Percentiles rank a stretch among this genome's conserved stretches.
These are phyloP conservation scores for Alternaria sp. DNA, from an alignment of 2,329 filamentous ascomycete genomes.

Conservation along the genomic window DNA sequence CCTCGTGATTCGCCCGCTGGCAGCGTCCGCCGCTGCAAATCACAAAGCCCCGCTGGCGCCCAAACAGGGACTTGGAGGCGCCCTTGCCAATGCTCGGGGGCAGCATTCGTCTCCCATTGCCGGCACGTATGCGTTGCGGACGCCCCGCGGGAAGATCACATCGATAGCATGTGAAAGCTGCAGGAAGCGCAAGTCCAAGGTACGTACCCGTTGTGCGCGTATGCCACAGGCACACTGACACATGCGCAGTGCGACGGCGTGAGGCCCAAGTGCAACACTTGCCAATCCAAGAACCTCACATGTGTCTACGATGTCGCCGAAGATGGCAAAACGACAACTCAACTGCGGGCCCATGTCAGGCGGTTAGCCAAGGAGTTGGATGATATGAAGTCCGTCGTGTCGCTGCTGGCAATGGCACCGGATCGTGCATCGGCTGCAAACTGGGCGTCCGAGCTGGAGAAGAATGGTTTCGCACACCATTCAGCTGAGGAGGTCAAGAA, in stretches of 20 bases:
- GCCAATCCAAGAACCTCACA: constrained; percentile 45
- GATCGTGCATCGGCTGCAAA: constrained; percentile 43
- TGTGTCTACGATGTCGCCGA: constrained; percentile 49
- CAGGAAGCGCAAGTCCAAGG: constrained; percentile 49
- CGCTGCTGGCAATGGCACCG: constrained; percentile 43
- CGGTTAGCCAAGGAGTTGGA: constrained; percentile 48
- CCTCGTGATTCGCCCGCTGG: constrained; percentile 39
- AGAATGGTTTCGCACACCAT: constrained; percentile 47
- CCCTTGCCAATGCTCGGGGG: constrained; percentile 36
- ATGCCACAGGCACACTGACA: constrained; percentile 12
- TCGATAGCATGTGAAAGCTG: constrained; percentile 50
- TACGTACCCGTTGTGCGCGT: constrained; percentile 8
- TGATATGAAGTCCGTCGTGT: constrained; percentile 47
- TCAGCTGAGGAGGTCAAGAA: constrained; percentile 46
- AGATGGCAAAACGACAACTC: constrained; percentile 48
- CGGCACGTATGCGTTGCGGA: constrained; percentile 45
- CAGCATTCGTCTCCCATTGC: constrained; percentile 46
- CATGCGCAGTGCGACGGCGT: constrained; percentile 44
- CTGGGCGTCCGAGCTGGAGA: constrained; percentile 46
- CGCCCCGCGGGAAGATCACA: constrained; percentile 48
- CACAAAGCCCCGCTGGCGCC: constrained; percentile 48
- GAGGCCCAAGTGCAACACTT: constrained; percentile 48
- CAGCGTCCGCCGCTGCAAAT: constrained; percentile 27
- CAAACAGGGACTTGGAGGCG: constrained; percentile 43
- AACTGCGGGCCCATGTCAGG: constrained; percentile 46